These are phyloP conservation scores for Vickermania ingenoplastis DNA, from an alignment of 208 protist species.

Conservation along the genomic window DNA sequence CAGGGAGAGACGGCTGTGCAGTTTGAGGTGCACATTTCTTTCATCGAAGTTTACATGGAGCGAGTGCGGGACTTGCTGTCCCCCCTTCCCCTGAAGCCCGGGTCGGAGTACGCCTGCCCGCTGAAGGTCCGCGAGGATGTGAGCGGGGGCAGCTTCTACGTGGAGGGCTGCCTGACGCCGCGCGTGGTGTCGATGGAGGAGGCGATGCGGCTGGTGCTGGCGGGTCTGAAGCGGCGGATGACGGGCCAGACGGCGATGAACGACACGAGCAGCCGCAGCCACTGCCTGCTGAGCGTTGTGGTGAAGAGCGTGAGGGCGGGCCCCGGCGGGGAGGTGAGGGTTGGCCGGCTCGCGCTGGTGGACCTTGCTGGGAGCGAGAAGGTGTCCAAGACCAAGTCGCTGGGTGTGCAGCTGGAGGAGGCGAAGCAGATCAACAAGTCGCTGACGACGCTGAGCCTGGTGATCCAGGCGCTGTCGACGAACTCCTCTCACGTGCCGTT, in stretches of 20 bases:
- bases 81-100: constrained; percentile 3
- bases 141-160: constrained; percentile 61
- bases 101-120: too few relatives aligned
- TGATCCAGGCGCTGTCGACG: constrained; percentile 80
- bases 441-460: constrained; percentile 80
- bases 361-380: constrained; percentile 89
- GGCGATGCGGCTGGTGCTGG: constrained; percentile 70
- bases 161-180: constrained; percentile 84
- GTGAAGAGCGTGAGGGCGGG: constrained; percentile 59
- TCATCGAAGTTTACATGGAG: constrained; percentile 98
- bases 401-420: constrained; percentile 82
- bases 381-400: constrained; percentile 73
- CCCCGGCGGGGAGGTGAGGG: constrained; percentile 39
- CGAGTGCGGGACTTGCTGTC: constrained; percentile 90
- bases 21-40: constrained; percentile 92
- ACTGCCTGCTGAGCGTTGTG: constrained; percentile 78
- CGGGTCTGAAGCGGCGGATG: constrained; percentile 53
- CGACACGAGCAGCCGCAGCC: constrained; percentile 75
- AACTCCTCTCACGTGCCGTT: constrained; percentile 64
- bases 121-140: constrained; percentile 72
- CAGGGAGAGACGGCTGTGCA: constrained; percentile 51
- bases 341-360: constrained; percentile 84
- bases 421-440: too few relatives aligned
- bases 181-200: constrained; percentile 77
- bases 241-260: constrained; percentile 86